A percentile compares a stretch with the other conserved stretches of the same genome.
These are phyloP conservation scores for Trichosporon sp. DNA, from an alignment of 1,284 basidiomycete species.

Conservation along the genomic window DNA sequence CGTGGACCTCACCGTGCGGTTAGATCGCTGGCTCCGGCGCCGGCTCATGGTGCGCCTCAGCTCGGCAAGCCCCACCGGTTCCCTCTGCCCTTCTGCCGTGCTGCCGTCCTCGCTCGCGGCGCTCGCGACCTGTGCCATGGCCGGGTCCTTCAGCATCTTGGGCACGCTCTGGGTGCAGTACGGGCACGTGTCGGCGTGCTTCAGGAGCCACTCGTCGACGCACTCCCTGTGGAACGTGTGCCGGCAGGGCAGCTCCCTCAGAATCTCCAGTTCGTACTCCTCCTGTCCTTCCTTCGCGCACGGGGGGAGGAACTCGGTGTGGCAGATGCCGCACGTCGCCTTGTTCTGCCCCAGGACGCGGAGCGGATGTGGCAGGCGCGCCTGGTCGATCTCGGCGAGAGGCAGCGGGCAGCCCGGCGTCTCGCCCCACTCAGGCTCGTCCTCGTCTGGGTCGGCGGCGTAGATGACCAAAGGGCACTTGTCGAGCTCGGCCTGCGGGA, in stretches of 20 bases:
- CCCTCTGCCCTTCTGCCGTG: neutral
- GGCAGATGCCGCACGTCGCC: slow-evolving; percentile 38
- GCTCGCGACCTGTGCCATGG: neutral
- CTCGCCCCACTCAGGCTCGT: slow-evolving; percentile 3
- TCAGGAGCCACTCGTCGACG: slow-evolving; percentile 39
- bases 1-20: neutral
- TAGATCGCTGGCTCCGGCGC: neutral
- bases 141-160: slow-evolving; percentile 9
- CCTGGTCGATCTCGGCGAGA: slow-evolving; percentile 7
- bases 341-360: slow-evolving; percentile 24
- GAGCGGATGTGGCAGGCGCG: slow-evolving; percentile 11
- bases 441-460: slow-evolving; percentile 23
- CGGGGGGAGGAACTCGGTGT: slow-evolving; percentile 29
- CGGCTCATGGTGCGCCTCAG: neutral
- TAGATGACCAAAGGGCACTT: slow-evolving; percentile 28
- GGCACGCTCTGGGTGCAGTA: slow-evolving; percentile 34
- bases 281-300: slow-evolving; percentile 20
- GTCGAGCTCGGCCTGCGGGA: slow-evolving; percentile 15
- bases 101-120: neutral
- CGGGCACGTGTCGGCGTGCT: slow-evolving; percentile 34
- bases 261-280: slow-evolving; percentile 25
- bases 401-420: slow-evolving; percentile 7
- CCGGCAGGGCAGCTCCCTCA: slow-evolving; percentile 33
- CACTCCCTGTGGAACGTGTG: slow-evolving; percentile 41
- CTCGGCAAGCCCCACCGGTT: neutral